phyloP scores from a whole-genome alignment of 805 yeast genomes.

The Cyberlindnera samutprakarnensis region DNA sequence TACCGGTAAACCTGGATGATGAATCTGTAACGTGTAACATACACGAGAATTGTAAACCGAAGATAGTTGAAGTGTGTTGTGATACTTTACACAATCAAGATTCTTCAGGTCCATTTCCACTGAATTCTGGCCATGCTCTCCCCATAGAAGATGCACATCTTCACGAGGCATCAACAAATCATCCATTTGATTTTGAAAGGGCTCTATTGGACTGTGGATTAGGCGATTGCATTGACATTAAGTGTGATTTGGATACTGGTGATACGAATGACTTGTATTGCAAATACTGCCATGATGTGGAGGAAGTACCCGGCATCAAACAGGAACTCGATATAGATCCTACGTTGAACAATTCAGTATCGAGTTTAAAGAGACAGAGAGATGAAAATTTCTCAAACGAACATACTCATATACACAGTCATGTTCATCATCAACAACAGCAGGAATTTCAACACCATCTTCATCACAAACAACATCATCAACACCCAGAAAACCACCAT shows the following conservation, averaged over 20 bases:
- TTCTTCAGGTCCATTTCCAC: not conserved
- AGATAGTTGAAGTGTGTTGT: constrained; percentile 34
- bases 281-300: constrained; percentile 22
- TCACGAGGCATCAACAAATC: constrained; percentile 1
- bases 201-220: constrained; percentile 14
- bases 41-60: constrained; percentile 29
- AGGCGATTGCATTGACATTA: constrained; percentile 20
- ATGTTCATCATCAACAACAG: too few relatives aligned
- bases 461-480: constrained; percentile 18
- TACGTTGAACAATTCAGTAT: constrained; percentile 3
- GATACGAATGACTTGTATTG: constrained; percentile 28
- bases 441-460: too few relatives aligned
- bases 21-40: constrained; percentile 13
- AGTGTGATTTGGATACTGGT: constrained; percentile 23
- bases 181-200: constrained; percentile 6
- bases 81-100: constrained; percentile 24
- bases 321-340: not conserved
- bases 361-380: constrained; percentile 12
- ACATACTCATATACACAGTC: constrained; percentile 5
- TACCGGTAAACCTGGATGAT: not conserved
- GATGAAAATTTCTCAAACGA: constrained; percentile 6
- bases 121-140: constrained; percentile 1
- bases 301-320: constrained; percentile 8
- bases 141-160: not conserved
- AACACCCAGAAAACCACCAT: constrained; percentile 26